These are phyloP conservation scores for Gossypium armourianum DNA, from an alignment of 441 rosid species.

Conservation along the genomic window DNA sequence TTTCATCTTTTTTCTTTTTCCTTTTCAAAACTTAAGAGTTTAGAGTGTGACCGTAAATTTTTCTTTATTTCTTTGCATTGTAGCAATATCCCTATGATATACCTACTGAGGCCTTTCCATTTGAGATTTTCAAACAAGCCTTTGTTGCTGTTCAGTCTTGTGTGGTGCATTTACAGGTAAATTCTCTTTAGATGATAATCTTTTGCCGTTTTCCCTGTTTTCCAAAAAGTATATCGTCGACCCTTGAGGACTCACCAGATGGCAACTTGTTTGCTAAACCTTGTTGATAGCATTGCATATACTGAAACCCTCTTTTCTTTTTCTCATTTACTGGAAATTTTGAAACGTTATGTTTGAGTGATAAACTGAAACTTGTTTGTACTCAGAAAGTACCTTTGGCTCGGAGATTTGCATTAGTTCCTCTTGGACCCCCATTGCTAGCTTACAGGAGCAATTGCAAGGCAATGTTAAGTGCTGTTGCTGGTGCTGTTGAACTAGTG, in stretches of 20 bases:
- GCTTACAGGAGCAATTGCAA: conserved; percentile 82
- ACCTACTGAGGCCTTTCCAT: conserved; percentile 82
- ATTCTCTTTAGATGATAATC: no score
- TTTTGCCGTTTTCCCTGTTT: no score
- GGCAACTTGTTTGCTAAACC: neutral
- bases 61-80: conserved; percentile 19
- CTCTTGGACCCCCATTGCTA: conserved; percentile 91
- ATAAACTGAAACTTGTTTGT: conserved; percentile 19
- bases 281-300: neutral
- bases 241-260: neutral
- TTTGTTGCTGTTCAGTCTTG: conserved; percentile 93
- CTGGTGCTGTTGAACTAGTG: conserved; percentile 67
- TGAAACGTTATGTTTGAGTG: conserved; percentile 11
- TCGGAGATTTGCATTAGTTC: conserved; percentile 89
- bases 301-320: neutral
- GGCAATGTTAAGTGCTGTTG: conserved; percentile 77
- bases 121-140: conserved; percentile 85
- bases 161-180: conserved; percentile 90
- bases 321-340: neutral
- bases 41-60: neutral
- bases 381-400: conserved; percentile 86
- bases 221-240: neutral
- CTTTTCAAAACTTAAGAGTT: neutral
- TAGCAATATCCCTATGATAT: conserved; percentile 94
- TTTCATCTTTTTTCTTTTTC: conserved; percentile 4